Percentiles rank a stretch among this genome's conserved stretches.
Evolutionary conservation across 306 rosid species (phyloP).

Genomic region (Trifolium repens): DNA sequence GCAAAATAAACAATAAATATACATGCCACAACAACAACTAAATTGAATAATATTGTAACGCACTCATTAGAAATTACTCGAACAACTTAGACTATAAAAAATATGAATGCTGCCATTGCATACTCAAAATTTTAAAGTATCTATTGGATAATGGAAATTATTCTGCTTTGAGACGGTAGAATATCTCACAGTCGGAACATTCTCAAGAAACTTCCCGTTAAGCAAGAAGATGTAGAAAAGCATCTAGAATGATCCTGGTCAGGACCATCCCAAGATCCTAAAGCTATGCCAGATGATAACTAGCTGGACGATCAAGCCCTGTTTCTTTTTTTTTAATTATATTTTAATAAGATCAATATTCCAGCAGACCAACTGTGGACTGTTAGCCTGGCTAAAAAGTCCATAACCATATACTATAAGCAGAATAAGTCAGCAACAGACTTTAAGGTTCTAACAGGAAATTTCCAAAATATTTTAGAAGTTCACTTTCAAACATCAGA

Average conservation of each 20-base stretch:
- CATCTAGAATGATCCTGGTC: constrained; percentile 13
- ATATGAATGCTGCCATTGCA: not conserved
- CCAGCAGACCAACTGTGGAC: constrained; percentile 4
- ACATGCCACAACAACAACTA: constrained; percentile 8
- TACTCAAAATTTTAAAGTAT: constrained; percentile 19
- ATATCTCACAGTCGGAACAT: constrained; percentile 19
- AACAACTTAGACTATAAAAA: constrained; percentile 23
- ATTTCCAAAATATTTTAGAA: constrained; percentile 18
- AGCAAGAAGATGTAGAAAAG: constrained; percentile 21
- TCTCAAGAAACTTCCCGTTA: constrained; percentile 27
- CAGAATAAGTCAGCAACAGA: constrained; percentile 23
- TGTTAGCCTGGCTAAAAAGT: no score
- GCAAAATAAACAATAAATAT: constrained; percentile 43
- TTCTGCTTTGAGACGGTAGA: constrained; percentile 25
- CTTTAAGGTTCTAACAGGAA: not conserved
- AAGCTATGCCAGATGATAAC: constrained; percentile 26
- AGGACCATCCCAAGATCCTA: constrained; percentile 22
- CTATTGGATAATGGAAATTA: constrained; percentile 11
- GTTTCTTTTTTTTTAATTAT: constrained; percentile 6
- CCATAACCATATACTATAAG: not conserved
- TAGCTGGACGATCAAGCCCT: constrained; percentile 28
- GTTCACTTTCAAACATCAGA: not conserved
- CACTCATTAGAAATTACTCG: constrained; percentile 12
- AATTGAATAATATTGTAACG: constrained; percentile 19
- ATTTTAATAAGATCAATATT: not conserved